Conservation (phyloP, 2,329 filamentous ascomycete genomes). For the Venturia oleaginea region DNA sequence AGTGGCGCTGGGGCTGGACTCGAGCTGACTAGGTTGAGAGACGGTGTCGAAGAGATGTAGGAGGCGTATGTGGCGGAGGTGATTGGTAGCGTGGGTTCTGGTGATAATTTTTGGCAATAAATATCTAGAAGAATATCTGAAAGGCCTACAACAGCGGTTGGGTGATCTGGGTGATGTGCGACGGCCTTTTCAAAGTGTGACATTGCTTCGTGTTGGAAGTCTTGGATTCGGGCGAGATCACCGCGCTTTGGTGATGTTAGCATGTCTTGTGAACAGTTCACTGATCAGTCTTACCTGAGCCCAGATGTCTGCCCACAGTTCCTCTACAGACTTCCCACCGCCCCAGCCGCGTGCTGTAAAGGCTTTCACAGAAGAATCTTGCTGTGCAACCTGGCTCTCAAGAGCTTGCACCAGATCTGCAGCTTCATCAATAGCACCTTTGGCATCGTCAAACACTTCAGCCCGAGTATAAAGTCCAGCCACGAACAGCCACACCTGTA, state of each 20-base stretch:
- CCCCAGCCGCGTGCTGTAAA: conserved; percentile 65
- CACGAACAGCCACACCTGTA: conserved; percentile 84
- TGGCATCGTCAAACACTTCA: conserved; percentile 68
- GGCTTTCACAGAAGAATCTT: conserved; percentile 50
- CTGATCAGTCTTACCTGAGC: conserved; percentile 54
- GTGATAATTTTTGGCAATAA: conserved; percentile 54
- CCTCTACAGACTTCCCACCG: conserved; percentile 69
- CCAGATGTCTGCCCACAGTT: conserved; percentile 75
- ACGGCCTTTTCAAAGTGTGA: conserved; percentile 75
- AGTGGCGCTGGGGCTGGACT: neutral
- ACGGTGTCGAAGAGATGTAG: conserved; percentile 11
- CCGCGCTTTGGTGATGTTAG: conserved; percentile 49
- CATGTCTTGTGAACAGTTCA: neutral
- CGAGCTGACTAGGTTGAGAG: neutral
- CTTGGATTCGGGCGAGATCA: conserved; percentile 53
- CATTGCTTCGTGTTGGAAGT: conserved; percentile 58
- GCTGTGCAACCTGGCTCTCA: conserved; percentile 51
- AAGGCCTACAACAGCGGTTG: conserved; percentile 69
- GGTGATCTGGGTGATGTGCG: conserved; percentile 69
- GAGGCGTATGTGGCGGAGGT: conserved; percentile 16
- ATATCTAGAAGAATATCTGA: conserved; percentile 81
- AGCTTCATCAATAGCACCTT: conserved; percentile 73
- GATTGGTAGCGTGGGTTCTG: conserved; percentile 40
- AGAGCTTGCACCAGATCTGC: conserved; percentile 63
- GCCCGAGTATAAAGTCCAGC: conserved; percentile 80